These are phyloP conservation scores for Teratosphaeria viscida DNA, from an alignment of 2,329 filamentous ascomycete species.

Conservation along the genomic window DNA sequence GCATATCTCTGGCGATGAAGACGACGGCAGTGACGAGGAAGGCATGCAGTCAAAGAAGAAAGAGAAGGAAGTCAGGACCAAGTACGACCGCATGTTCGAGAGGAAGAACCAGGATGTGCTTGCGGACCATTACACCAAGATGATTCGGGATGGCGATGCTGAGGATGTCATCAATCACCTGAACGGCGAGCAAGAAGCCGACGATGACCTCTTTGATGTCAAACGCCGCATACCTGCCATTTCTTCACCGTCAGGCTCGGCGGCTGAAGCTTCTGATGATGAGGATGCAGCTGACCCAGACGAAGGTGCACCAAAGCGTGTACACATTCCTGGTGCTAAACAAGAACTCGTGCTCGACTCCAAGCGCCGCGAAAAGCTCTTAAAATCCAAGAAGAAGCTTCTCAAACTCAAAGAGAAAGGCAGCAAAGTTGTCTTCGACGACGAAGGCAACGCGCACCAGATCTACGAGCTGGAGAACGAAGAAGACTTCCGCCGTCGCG, in stretches of 20 bases:
- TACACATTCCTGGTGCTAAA: constrained; percentile 55
- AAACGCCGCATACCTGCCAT: constrained; percentile 75
- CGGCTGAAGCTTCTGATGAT: constrained; percentile 25
- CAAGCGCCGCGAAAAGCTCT: constrained; percentile 88
- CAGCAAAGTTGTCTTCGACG: constrained; percentile 80
- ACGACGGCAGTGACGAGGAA: constrained; percentile 38
- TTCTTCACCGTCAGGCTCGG: constrained; percentile 34
- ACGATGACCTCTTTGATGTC: constrained; percentile 74
- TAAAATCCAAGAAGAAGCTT: constrained; percentile 88
- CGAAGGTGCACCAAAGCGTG: constrained; percentile 37
- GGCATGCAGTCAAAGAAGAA: constrained; percentile 42
- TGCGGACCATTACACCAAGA: constrained; percentile 83
- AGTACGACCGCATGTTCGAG: constrained; percentile 97
- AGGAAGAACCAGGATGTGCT: constrained; percentile 90
- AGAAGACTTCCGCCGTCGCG: constrained; percentile 64
- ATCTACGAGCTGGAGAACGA: constrained; percentile 84
- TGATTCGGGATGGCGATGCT: constrained; percentile 55
- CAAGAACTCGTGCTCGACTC: constrained; percentile 79
- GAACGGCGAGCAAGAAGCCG: constrained; percentile 27
- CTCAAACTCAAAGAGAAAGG: constrained; percentile 80
- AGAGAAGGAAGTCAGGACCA: constrained; percentile 71
- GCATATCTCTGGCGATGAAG: constrained; percentile 49
- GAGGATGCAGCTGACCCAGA: constrained; percentile 31
- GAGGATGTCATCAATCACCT: constrained; percentile 25
- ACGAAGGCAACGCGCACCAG: constrained; percentile 75